Percentiles rank a stretch among this genome's conserved stretches.
Evolutionary conservation across 352 stramenopile genomes (phyloP).

Genomic region (Pythium folliculosum): DNA sequence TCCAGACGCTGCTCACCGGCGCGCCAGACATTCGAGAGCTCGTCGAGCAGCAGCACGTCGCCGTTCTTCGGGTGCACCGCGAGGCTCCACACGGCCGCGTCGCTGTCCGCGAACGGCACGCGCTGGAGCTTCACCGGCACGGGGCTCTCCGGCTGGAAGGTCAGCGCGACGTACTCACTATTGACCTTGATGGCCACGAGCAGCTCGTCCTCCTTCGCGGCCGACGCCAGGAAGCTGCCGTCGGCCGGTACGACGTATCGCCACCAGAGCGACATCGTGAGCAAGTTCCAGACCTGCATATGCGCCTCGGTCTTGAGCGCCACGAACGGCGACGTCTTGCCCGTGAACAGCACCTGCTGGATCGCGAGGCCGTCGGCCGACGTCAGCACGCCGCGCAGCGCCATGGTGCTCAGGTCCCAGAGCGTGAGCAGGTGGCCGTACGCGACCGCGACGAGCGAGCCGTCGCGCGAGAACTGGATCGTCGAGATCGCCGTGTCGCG

Average conservation of each 20-base stretch:
- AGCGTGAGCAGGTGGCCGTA: constrained; percentile 83
- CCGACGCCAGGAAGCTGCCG: constrained; percentile 35
- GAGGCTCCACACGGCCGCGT: constrained; percentile 51
- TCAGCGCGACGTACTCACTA: constrained; percentile 48
- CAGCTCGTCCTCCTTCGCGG: constrained; percentile 48
- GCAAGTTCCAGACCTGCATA: constrained; percentile 78
- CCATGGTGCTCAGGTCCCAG: constrained; percentile 80
- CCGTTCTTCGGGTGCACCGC: constrained; percentile 57
- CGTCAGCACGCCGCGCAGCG: constrained; percentile 71
- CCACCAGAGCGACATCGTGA: constrained; percentile 72
- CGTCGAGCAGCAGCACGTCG: constrained; percentile 63
- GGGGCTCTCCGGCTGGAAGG: constrained; percentile 49
- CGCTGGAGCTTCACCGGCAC: constrained; percentile 51
- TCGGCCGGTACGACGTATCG: constrained; percentile 55
- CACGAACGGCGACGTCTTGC: constrained; percentile 58
- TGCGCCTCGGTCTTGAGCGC: constrained; percentile 55
- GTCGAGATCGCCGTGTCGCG: constrained; percentile 67
- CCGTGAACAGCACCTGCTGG: constrained; percentile 59
- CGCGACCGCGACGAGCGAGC: constrained; percentile 81
- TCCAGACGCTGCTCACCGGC: constrained; percentile 48
- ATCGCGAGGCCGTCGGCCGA: constrained; percentile 62
- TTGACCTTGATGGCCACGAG: constrained; percentile 43
- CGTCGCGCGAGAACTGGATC: constrained; percentile 71
- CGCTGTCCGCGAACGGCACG: constrained; percentile 33
- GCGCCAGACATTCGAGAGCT: constrained; percentile 58